These are phyloP conservation scores for Acorus gramineus DNA, from an alignment of 106 monocot species.

Conservation along the genomic window DNA sequence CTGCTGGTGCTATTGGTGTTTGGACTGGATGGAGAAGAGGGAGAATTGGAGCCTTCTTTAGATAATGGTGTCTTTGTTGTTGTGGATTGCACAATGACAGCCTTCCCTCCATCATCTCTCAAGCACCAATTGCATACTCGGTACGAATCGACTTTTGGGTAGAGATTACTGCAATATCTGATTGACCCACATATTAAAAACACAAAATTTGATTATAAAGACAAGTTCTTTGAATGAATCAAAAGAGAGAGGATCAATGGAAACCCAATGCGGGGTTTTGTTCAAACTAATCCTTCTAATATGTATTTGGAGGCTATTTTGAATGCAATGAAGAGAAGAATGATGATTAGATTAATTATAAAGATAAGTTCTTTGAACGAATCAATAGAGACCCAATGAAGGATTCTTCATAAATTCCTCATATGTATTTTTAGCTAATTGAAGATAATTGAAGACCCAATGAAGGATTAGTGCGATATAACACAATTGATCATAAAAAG, in stretches of 20 bases:
- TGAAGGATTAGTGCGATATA: not conserved
- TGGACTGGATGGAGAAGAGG: conserved; percentile 4
- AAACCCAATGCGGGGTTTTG: not conserved
- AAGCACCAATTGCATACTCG: conserved; percentile 61
- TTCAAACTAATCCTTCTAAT: too few relatives aligned
- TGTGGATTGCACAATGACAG: too few relatives aligned
- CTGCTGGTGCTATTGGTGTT: conserved; percentile 4
- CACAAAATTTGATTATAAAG: not conserved
- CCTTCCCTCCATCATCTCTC: conserved; percentile 26
- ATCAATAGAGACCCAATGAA: too few relatives aligned
- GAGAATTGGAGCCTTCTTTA: not conserved
- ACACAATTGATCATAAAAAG: not conserved
- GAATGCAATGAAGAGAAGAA: too few relatives aligned
- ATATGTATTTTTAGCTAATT: too few relatives aligned
- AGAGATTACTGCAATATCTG: conserved; percentile 66
- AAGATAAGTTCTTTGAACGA: too few relatives aligned
- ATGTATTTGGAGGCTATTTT: too few relatives aligned
- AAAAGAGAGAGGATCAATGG: not conserved
- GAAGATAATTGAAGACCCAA: too few relatives aligned
- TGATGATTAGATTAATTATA: too few relatives aligned
- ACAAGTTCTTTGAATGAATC: not conserved
- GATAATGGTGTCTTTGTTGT: not conserved
- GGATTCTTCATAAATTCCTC: too few relatives aligned
- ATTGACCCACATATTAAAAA: not conserved
- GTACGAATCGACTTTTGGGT: conserved; percentile 31